These are phyloP conservation scores for Musa acuminata DNA, from an alignment of 176 grass and related monocot species.

Conservation along the genomic window DNA sequence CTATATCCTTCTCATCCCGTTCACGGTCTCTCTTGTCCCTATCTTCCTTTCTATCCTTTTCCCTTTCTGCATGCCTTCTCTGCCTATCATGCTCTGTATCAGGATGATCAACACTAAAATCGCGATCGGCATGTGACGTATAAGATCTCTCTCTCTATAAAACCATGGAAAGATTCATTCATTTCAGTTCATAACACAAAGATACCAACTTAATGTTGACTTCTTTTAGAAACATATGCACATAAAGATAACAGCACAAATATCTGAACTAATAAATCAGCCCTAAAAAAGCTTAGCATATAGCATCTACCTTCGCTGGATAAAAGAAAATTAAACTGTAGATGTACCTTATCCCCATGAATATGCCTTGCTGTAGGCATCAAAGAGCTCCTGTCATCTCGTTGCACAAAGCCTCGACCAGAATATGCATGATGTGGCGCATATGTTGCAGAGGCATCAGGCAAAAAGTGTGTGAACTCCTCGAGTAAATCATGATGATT, in stretches of 20 bases:
- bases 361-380: slow-evolving; percentile 38
- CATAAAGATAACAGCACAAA: neutral
- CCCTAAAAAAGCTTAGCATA: neutral
- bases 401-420: slow-evolving; percentile 44
- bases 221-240: neutral
- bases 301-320: neutral
- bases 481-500: slow-evolving; percentile 31
- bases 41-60: slow-evolving; percentile 77
- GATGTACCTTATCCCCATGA: slow-evolving; percentile 67
- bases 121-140: slow-evolving; percentile 48
- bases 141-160: slow-evolving; percentile 67
- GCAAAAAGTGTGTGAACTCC: slow-evolving; percentile 33
- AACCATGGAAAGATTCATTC: slow-evolving; percentile 5
- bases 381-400: slow-evolving; percentile 57
- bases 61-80: slow-evolving; percentile 57
- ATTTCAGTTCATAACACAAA: slow-evolving; percentile 5
- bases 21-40: slow-evolving; percentile 69
- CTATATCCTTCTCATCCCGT: slow-evolving; percentile 72
- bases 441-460: slow-evolving; percentile 40
- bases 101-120: slow-evolving; percentile 74
- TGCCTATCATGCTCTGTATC: slow-evolving; percentile 77
- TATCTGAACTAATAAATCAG: neutral
- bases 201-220: slow-evolving; percentile 6
- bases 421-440: slow-evolving; percentile 5
- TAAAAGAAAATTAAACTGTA: neutral